Percentiles rank a stretch among this genome's conserved stretches.
Conservation (phyloP, 805 yeast genomes). For the Sungouiozyma ichnusensis region DNA sequence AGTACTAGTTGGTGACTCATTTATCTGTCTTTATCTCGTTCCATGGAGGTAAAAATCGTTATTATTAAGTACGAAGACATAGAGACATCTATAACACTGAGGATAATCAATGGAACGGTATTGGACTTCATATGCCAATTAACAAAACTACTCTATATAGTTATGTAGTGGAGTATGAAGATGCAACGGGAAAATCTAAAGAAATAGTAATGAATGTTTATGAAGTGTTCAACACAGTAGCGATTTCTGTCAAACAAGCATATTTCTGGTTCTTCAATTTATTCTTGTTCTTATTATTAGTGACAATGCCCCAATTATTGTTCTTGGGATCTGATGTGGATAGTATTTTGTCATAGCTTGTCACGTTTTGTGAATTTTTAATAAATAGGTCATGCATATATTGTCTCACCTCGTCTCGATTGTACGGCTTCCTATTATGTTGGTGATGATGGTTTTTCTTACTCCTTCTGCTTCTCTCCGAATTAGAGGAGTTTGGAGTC, state of each 20-base stretch:
- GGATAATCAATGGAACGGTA: no score
- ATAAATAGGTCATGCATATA: conserved; percentile 15
- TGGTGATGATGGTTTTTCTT: conserved; percentile 1
- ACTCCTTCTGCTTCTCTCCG: not conserved
- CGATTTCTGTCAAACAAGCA: conserved; percentile 20
- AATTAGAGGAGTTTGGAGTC: not conserved
- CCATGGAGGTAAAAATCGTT: no score
- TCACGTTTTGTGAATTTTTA: conserved; percentile 4
- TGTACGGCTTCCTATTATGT: conserved; percentile 13
- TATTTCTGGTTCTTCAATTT: conserved; percentile 19
- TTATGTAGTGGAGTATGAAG: no score
- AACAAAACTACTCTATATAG: no score
- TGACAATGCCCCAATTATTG: conserved; percentile 25
- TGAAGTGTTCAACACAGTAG: conserved; percentile 15
- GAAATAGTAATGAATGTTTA: no score
- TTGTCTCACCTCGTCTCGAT: conserved; percentile 18
- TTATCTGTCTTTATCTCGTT: no score
- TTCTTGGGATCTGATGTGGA: conserved; percentile 3
- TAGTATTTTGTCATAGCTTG: conserved; percentile 7
- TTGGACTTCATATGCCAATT: no score
- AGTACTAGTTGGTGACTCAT: no score
- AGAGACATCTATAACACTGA: no score
- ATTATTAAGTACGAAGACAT: no score
- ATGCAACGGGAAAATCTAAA: no score
- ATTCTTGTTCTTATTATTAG: conserved; percentile 18